A percentile compares a stretch with the other conserved stretches of the same genome.
phyloP scores from a whole-genome alignment of 2,329 filamentous ascomycete species.

The Sarocladium strictum region DNA sequence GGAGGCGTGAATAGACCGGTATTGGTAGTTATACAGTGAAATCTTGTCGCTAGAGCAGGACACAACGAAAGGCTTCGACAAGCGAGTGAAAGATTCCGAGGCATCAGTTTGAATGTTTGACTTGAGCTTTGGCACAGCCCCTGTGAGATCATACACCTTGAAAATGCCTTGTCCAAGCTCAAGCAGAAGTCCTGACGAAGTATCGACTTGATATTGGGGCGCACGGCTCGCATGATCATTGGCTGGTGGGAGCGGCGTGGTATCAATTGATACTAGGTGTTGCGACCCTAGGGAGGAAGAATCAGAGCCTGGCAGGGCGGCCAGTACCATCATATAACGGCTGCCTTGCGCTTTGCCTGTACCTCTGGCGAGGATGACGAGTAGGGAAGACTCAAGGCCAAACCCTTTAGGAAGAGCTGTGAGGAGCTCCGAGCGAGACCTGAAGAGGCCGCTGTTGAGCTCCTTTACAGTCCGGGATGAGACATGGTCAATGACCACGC shows the following conservation, averaged over 20 bases:
- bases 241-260: conserved; percentile 27
- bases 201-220: conserved; percentile 49
- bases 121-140: conserved; percentile 54
- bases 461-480: conserved; percentile 40
- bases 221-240: conserved; percentile 12
- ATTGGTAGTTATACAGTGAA: conserved; percentile 64
- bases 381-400: conserved; percentile 42
- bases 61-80: conserved; percentile 62
- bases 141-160: conserved; percentile 57
- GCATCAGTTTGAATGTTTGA: conserved; percentile 46
- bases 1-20: conserved; percentile 52
- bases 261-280: conserved; percentile 32
- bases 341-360: conserved; percentile 22
- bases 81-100: conserved; percentile 56
- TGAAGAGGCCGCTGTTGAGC: conserved; percentile 49
- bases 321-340: conserved; percentile 27
- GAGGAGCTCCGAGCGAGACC: conserved; percentile 46
- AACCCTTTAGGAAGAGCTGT: conserved; percentile 44
- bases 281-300: conserved; percentile 22
- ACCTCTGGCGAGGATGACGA: conserved; percentile 44
- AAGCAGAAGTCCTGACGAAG: conserved; percentile 57
- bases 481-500: conserved; percentile 44
- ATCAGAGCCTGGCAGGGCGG: conserved; percentile 14
- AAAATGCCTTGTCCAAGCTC: conserved; percentile 50
- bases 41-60: conserved; percentile 51